A percentile compares a stretch with the other conserved stretches of the same genome.
These are phyloP conservation scores for Cardamine chenopodiifolia DNA, from an alignment of 345 rosid genomes.

Conservation along the genomic window DNA sequence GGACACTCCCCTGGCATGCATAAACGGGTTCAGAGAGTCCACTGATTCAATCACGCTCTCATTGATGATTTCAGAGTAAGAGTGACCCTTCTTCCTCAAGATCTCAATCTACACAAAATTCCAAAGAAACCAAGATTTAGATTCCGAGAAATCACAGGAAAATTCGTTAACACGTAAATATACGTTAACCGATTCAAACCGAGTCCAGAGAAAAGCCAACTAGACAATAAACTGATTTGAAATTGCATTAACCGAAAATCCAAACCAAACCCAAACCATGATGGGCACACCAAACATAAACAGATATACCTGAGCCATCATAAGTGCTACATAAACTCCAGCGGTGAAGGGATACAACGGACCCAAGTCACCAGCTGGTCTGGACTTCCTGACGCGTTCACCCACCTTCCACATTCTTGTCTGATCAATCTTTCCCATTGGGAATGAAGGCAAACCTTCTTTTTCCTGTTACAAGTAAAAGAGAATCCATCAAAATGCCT, in stretches of 20 bases:
- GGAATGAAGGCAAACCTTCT: conserved; percentile 94
- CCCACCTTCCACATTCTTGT: conserved; percentile 98
- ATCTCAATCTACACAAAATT: conserved; percentile 65
- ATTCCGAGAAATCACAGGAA: neutral
- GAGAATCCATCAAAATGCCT: neutral
- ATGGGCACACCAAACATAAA: neutral
- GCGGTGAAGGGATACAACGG: conserved; percentile 83
- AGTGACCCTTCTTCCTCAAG: conserved; percentile 96
- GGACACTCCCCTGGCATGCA: conserved; percentile 96
- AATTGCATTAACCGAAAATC: neutral
- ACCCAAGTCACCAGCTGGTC: conserved; percentile 82
- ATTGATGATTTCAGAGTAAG: conserved; percentile 88
- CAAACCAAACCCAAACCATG: neutral
- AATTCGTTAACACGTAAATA: neutral
- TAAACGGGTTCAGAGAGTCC: conserved; percentile 91
- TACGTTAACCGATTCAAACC: neutral
- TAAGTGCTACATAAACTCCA: conserved; percentile 85
- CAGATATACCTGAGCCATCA: conserved; percentile 90
- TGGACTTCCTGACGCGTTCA: conserved; percentile 63
- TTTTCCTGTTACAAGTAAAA: conserved; percentile 60
- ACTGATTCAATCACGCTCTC: conserved; percentile 92
- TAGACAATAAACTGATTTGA: neutral
- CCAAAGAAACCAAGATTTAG: neutral
- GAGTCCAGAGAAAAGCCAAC: neutral
- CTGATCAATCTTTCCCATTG: conserved; percentile 96